Evolutionary conservation across 352 stramenopile genomes (phyloP), one percentile per base, ranked within the genome.

Genomic region (Globisporangium paddicum): DNA sequence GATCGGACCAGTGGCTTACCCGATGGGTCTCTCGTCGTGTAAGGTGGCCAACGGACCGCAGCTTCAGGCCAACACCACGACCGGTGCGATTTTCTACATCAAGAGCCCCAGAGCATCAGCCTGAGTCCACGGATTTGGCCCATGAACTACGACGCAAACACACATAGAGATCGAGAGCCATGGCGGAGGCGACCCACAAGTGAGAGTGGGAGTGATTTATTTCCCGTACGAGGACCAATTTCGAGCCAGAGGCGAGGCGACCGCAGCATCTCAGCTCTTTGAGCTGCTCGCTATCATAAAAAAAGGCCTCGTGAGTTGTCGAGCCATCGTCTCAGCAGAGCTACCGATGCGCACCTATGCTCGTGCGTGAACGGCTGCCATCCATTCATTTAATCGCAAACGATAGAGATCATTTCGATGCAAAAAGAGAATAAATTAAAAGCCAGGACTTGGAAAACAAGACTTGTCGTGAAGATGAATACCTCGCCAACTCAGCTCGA

Each of bases 41-140:
- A 9, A n/a, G 51, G 25, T n/a, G 13, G 46, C 18, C 23, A 62
- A 55, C 8, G 25, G 32, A 18, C 21, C 63, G 23, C 60, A 73
- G 26, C 35, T 85, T 3, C 72, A 85, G 60, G 68, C 63, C 38
- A 68, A 80, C 40, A 85, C 75, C 50, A 82, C 65, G 32, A 80
- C 72, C 28, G 75, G 67, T 16, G 75, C 68, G 18, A 48, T 85
- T 21, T 76, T 85, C 46, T 76, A 58, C 52, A 19, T 73, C 63
- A 50, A 69, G 44, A 56, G 32, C 28, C 13, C 35, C 18, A 13
- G 35, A 41, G 4, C 35, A 41, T n/a, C 35, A 41, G 35, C 35
- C 14, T 41, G 35, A 41, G 13, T 41, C 13, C 35, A 13, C 32
- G 32, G n/a, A 45, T 5, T n/a, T 18, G 10, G 16, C 35, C 11